Evolutionary conservation across 345 rosid genomes (phyloP).

Genomic region (Moricandia arvensis): DNA sequence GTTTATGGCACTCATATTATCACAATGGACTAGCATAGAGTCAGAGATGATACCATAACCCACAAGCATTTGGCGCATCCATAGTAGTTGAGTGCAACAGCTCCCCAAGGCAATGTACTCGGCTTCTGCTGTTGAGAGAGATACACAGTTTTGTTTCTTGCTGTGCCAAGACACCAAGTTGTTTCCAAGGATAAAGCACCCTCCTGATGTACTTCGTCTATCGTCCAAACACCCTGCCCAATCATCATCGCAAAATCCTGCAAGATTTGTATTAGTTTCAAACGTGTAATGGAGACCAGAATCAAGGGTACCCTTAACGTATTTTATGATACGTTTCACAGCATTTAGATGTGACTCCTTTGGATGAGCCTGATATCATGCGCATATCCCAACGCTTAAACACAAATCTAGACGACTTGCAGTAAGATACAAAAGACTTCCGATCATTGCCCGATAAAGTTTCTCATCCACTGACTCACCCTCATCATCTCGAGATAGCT

Average conservation of each 20-base stretch:
- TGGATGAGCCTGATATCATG: not conserved
- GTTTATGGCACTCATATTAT: too few relatives aligned
- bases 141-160: not conserved
- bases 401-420: not conserved
- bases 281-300: not conserved
- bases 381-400: not conserved
- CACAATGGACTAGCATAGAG: too few relatives aligned
- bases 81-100: not conserved
- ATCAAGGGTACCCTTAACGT: not conserved
- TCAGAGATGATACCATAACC: too few relatives aligned
- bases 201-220: not conserved
- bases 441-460: not conserved
- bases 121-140: not conserved
- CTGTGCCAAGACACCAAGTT: not conserved
- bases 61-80: not conserved
- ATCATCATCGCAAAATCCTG: not conserved
- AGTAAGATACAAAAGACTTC: not conserved
- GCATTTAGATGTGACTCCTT: not conserved
- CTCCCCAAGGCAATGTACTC: not conserved
- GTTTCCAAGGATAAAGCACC: not conserved
- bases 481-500: not conserved
- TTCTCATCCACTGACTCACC: not conserved
- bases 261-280: not conserved
- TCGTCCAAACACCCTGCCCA: not conserved
- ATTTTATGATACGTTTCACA: too few relatives aligned